phyloP scores from a whole-genome alignment of 169 alveolate genomes.

The Pseudocohnilembus persalinus region DNA sequence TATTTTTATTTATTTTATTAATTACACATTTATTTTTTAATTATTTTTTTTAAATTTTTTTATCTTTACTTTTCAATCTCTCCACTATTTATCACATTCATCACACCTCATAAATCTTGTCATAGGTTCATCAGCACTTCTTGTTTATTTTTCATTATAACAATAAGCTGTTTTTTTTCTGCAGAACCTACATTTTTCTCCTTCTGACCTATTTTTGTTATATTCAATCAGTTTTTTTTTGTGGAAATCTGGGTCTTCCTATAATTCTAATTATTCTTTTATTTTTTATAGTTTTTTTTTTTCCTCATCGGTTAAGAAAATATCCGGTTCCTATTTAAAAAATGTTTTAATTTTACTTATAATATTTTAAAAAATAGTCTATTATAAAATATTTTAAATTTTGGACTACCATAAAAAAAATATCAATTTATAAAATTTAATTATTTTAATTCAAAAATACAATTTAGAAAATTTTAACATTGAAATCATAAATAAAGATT shows the following conservation, averaged over 20 bases:
- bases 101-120: conserved; percentile 37
- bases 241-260: neutral
- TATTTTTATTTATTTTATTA: too few species aligned
- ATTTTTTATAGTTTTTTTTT: too few species aligned
- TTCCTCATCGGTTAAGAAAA: neutral
- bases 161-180: conserved; percentile 31
- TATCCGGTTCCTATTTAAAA: neutral
- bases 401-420: too few species aligned
- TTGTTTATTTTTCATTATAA: conserved; percentile 28
- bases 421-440: too few species aligned
- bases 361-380: too few species aligned
- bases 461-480: neutral
- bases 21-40: too few species aligned
- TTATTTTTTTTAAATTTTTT: too few species aligned
- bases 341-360: too few species aligned
- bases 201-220: conserved; percentile 18
- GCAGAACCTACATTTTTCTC: conserved; percentile 27
- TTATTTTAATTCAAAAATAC: neutral
- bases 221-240: neutral
- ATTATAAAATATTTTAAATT: too few species aligned
- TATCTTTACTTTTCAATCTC: too few species aligned
- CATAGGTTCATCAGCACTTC: conserved; percentile 47
- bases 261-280: neutral
- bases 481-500: neutral
- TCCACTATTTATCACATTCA: conserved; percentile 30